These are phyloP conservation scores for Exophiala bonariae DNA, from an alignment of 2,329 filamentous ascomycete genomes.

Conservation along the genomic window DNA sequence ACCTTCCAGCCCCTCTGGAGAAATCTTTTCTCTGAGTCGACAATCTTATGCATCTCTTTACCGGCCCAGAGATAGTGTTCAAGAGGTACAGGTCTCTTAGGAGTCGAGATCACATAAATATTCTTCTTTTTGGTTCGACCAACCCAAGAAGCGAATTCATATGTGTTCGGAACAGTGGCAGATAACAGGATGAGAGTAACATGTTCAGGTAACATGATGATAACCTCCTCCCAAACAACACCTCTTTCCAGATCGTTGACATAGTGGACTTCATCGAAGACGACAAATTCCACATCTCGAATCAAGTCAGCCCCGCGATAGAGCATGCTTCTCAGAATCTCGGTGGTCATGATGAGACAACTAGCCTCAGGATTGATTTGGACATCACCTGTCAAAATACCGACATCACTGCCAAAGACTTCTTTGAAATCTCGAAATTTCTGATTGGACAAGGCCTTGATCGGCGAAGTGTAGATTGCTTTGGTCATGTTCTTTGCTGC, in stretches of 20 bases:
- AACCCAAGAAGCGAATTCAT: slow-evolving; percentile 98
- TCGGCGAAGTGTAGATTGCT: slow-evolving; percentile 97
- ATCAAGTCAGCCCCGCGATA: slow-evolving; percentile 95
- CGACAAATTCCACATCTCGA: slow-evolving; percentile 95
- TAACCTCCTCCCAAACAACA: slow-evolving; percentile 99
- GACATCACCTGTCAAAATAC: slow-evolving; percentile 94
- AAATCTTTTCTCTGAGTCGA: slow-evolving; percentile 88
- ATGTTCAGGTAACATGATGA: slow-evolving; percentile 98
- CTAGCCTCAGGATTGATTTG: slow-evolving; percentile 97
- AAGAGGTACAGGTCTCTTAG: slow-evolving; percentile 89
- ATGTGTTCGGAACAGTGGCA: slow-evolving; percentile 93
- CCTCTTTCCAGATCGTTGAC: slow-evolving; percentile 95
- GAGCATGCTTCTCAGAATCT: slow-evolving; percentile 96
- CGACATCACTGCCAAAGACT: slow-evolving; percentile 83
- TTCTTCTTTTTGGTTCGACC: slow-evolving; percentile 97
- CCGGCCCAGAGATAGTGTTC: slow-evolving; percentile 97
- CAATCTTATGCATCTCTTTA: slow-evolving; percentile 91
- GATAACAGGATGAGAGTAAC: slow-evolving; percentile 93
- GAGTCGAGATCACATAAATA: slow-evolving; percentile 97
- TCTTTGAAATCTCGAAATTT: slow-evolving; percentile 95
- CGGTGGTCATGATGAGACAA: slow-evolving; percentile 98
- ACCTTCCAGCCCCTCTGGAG: slow-evolving; percentile 93
- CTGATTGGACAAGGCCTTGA: slow-evolving; percentile 97
- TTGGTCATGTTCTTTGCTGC: slow-evolving; percentile 99
- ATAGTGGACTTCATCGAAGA: slow-evolving; percentile 98